Conservation (phyloP, 305 asterid species). For the Withania somnifera region DNA sequence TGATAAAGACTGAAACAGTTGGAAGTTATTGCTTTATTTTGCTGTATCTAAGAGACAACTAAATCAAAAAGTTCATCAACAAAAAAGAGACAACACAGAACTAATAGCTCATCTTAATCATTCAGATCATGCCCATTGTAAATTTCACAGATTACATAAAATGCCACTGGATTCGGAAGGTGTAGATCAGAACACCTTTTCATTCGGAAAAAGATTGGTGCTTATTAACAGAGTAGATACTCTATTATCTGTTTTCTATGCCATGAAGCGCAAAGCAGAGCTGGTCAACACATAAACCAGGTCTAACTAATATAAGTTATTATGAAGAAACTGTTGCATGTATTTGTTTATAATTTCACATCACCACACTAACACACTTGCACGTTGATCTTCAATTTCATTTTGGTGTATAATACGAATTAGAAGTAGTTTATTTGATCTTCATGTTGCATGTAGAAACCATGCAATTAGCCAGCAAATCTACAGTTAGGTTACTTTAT, state of each 20-base stretch:
- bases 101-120: background rate
- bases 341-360: background rate
- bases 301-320: background rate
- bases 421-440: background rate
- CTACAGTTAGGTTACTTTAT: background rate
- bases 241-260: background rate
- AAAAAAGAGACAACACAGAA: background rate
- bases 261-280: background rate
- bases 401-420: background rate
- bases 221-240: background rate
- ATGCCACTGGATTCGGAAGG: background rate
- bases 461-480: background rate
- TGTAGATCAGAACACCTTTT: background rate
- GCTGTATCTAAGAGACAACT: background rate
- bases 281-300: background rate
- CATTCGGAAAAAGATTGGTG: background rate
- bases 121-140: background rate
- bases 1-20: constrained; percentile 2
- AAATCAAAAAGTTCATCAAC: background rate
- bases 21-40: background rate
- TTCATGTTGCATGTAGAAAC: background rate
- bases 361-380: background rate
- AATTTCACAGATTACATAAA: background rate
- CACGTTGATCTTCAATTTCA: background rate
- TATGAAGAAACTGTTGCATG: background rate